Conservation (phyloP, 805 yeast genomes). For the Ogataea degrootiae region DNA sequence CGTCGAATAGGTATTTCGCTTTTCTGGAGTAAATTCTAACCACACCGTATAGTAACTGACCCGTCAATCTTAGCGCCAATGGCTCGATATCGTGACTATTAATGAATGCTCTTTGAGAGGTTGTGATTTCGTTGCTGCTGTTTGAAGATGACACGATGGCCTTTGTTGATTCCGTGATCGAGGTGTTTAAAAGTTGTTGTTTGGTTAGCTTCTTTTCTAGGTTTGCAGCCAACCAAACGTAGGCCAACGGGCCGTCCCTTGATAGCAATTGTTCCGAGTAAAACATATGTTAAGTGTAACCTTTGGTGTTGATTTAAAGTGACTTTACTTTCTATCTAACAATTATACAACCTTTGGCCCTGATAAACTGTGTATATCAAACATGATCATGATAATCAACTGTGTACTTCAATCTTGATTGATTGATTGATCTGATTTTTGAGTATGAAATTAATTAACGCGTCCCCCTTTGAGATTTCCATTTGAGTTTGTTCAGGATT, state of each 20-base stretch:
- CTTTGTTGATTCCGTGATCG: conserved; percentile 60
- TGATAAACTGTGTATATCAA: no score
- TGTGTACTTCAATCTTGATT: no score
- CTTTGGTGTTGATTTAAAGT: no score
- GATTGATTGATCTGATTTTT: no score
- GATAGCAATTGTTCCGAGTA: conserved; percentile 50
- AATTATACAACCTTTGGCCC: no score
- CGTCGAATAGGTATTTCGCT: conserved; percentile 77
- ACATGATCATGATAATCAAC: no score
- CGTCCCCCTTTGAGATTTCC: no score
- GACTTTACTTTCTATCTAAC: no score
- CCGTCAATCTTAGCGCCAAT: conserved; percentile 74
- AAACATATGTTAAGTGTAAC: conserved; percentile 32
- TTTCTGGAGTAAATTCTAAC: conserved; percentile 82
- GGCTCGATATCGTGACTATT: conserved; percentile 38
- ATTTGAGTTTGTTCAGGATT: no score
- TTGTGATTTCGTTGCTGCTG: conserved; percentile 4
- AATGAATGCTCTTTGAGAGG: conserved; percentile 11
- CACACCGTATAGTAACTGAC: conserved; percentile 82
- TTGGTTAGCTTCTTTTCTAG: conserved; percentile 73
- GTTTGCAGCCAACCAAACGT: conserved; percentile 91
- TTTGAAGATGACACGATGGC: conserved; percentile 53
- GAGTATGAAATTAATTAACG: no score
- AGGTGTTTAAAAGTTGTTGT: conserved; percentile 66
- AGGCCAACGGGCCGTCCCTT: conserved; percentile 80